phyloP scores from a whole-genome alignment of 352 stramenopile genomes.

The Globisporangium orthogonon region DNA sequence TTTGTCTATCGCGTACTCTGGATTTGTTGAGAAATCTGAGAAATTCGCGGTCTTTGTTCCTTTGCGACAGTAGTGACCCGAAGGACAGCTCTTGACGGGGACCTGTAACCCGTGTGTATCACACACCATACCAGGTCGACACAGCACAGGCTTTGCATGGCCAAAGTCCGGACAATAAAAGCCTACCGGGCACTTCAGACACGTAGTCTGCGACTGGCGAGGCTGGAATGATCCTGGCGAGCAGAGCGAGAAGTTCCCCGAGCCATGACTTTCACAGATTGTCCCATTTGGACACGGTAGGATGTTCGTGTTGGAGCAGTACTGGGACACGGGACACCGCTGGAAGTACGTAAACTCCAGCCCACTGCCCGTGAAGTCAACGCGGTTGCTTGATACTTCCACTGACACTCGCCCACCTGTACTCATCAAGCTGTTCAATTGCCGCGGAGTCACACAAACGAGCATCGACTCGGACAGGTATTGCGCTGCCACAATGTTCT shows the following conservation, averaged over 20 bases:
- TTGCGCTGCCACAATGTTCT: slow-evolving; percentile 49
- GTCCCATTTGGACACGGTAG: slow-evolving; percentile 88
- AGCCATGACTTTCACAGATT: slow-evolving; percentile 29
- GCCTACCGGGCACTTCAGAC: slow-evolving; percentile 90
- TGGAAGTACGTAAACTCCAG: slow-evolving; percentile 74
- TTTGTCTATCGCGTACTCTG: slow-evolving; percentile 47
- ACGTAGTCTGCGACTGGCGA: slow-evolving; percentile 60
- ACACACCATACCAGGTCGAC: slow-evolving; percentile 91
- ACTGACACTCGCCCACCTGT: slow-evolving; percentile 50
- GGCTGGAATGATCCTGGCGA: slow-evolving; percentile 92
- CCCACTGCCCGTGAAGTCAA: slow-evolving; percentile 75
- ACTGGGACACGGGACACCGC: slow-evolving; percentile 47
- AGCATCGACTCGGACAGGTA: slow-evolving; percentile 77
- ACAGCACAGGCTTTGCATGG: slow-evolving; percentile 86
- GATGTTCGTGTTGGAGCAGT: slow-evolving; percentile 51
- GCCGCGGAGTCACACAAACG: slow-evolving; percentile 72
- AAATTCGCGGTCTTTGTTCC: slow-evolving; percentile 89
- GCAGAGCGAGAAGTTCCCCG: slow-evolving; percentile 94
- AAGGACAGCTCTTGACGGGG: slow-evolving; percentile 82
- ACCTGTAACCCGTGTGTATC: slow-evolving; percentile 78
- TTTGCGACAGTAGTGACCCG: slow-evolving; percentile 90
- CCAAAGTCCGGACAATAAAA: slow-evolving; percentile 93
- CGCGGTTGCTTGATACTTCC: slow-evolving; percentile 82
- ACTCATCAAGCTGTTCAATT: slow-evolving; percentile 35
- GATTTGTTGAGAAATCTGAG: slow-evolving; percentile 52